Base-by-base conservation (phyloP, 164 flowering plant species). In the Hamamelis virginiana region DNA sequence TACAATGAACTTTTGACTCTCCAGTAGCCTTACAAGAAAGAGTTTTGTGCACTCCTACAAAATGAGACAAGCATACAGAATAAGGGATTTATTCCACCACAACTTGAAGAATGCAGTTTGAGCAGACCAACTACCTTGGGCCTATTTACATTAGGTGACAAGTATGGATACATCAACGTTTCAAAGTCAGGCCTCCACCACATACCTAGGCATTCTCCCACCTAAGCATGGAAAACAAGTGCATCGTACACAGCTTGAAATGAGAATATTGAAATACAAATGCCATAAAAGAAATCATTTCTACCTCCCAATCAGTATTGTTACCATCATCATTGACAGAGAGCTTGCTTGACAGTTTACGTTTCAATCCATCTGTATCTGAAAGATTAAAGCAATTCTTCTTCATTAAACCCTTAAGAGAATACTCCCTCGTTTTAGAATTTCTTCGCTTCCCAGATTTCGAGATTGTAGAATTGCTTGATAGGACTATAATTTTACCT, bases 111-210 rank as follows among this genome's bases (percentile, higher is more conserved):
- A 33, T 44, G 58, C 28, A 71, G 33, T 21, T 53, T 38, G 68
- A 23, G 14, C 6, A 5, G 45, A 58, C 5, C 44, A 59, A 62
- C 51, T 67, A 89, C 94, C 87, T 90, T 89, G 0, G 96, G 92
- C 55, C 46, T 66, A 52, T 77, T 81, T 8, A 77, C 73, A 72
- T 81, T 84, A 22, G 89, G 82, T 55, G 90, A 83, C 72, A 82
- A 78, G 79, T 78, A 81, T 13, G 92, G 94, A 75, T 74, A 82
- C 28, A 77, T 44, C 62, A 85, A 52, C 10, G 90, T 79, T 59
- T 89, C 97, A 73, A 87, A 92, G 65, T 86, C 88, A 58, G 86
- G 67, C 63, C 84, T 87, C 96, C 97, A 92, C 96, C 96, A 92
- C 86, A 77, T 84, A 47, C 96, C 96, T 60, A 92, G 81, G 80